phyloP scores from a whole-genome alignment of 306 rosid genomes.

The Glycine soja region DNA sequence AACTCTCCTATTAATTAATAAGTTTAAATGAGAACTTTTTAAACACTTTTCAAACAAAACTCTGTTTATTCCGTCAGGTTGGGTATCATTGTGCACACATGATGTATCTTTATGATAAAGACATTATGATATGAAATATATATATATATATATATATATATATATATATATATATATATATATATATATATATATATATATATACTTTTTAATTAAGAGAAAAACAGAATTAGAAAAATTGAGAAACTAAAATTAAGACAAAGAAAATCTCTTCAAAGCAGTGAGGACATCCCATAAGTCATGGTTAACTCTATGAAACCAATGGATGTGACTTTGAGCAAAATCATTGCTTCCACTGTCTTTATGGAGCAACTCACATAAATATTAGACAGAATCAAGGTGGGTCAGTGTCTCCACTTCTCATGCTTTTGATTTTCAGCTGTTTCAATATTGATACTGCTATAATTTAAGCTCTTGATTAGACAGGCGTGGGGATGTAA shows the following conservation, averaged over 20 bases:
- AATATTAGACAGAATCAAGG: constrained; percentile 51
- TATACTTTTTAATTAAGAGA: background rate
- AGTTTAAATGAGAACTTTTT: constrained; percentile 69
- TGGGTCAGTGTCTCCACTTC: constrained; percentile 57
- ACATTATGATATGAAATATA: constrained; percentile 33
- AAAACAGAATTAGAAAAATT: background rate
- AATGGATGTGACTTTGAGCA: constrained; percentile 44
- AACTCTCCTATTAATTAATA: constrained; percentile 50
- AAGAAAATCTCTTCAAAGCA: constrained; percentile 32
- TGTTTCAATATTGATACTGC: constrained; percentile 10
- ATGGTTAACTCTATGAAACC: constrained; percentile 30
- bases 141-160: background rate
- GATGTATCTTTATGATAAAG: constrained; percentile 59
- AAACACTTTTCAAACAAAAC: constrained; percentile 49
- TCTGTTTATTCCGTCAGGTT: constrained; percentile 60
- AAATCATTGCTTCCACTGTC: constrained; percentile 49
- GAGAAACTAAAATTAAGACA: background rate
- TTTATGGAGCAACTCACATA: constrained; percentile 42
- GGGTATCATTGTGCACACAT: constrained; percentile 51
- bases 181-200: background rate
- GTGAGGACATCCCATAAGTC: background rate
- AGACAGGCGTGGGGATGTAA: constrained; percentile 54
- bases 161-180: background rate
- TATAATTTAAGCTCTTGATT: constrained; percentile 49
- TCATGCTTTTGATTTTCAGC: constrained; percentile 16